Conservation (phyloP, 495 filamentous ascomycete genomes). For the Diplogelasinospora grovesii region DNA sequence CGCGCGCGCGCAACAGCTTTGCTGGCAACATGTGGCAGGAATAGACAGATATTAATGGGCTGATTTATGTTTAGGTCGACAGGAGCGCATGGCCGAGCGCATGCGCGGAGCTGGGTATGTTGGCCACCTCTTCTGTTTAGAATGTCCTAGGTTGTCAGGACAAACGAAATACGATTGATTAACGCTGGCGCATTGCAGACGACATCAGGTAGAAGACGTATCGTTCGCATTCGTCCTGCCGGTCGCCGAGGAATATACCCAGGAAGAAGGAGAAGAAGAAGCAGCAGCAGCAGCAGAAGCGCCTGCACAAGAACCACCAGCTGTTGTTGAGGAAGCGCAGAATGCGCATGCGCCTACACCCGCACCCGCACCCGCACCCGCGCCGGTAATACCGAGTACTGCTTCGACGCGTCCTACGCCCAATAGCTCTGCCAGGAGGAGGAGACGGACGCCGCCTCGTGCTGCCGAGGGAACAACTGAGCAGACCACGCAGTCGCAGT, state of each 20-base stretch:
- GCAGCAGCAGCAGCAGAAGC: too few species aligned
- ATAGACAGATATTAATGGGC: too few species aligned
- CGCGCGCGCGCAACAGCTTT: too few species aligned
- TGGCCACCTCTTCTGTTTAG: too few species aligned
- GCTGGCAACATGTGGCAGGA: too few species aligned
- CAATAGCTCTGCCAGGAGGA: conserved; percentile 38
- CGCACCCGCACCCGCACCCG: conserved; percentile 9
- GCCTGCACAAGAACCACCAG: conserved; percentile 1
- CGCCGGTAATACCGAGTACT: not conserved
- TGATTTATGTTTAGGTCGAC: conserved; percentile 22
- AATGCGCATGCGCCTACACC: conserved; percentile 16
- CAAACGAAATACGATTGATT: too few species aligned
- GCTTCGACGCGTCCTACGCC: conserved; percentile 25
- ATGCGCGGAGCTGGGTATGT: conserved; percentile 44
- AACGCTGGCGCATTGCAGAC: conserved; percentile 27
- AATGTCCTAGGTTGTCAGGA: too few species aligned
- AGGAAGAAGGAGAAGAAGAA: too few species aligned
- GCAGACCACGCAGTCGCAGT: too few species aligned
- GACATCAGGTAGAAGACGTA: conserved; percentile 39
- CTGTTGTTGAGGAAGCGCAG: not conserved
- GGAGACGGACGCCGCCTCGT: too few species aligned
- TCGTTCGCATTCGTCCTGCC: conserved; percentile 41
- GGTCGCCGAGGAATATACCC: too few species aligned
- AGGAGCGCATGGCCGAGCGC: conserved; percentile 45
- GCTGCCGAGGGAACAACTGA: too few species aligned